Percentiles rank a stretch among this genome's conserved stretches.
These are phyloP conservation scores for Sideroxylon spinosum DNA, from an alignment of 179 eudicot genomes.

Conservation along the genomic window DNA sequence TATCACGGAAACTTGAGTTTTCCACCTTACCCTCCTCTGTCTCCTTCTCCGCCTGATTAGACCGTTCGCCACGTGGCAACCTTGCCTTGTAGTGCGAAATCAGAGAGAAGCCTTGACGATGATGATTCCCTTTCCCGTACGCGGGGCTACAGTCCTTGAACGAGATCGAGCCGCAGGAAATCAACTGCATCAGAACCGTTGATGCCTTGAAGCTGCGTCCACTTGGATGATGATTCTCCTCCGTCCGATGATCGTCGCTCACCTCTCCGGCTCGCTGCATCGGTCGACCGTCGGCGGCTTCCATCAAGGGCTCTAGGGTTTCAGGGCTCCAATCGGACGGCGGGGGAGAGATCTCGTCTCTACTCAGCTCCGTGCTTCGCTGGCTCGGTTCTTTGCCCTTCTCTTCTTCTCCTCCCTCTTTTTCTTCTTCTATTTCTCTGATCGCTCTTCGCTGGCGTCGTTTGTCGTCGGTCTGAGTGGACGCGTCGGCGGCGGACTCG, in stretches of 20 bases:
- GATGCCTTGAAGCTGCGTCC: slow-evolving; percentile 51
- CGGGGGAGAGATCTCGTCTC: slow-evolving; percentile 77
- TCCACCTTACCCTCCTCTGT: slow-evolving; percentile 21
- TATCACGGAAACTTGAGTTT: slow-evolving; percentile 25
- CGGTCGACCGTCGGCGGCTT: slow-evolving; percentile 54
- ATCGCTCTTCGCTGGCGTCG: slow-evolving; percentile 46
- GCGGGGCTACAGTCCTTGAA: slow-evolving; percentile 61
- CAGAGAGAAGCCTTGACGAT: slow-evolving; percentile 46
- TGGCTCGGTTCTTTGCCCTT: neutral
- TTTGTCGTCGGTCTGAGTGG: slow-evolving; percentile 74
- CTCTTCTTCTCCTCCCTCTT: neutral
- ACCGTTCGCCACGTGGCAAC: slow-evolving; percentile 56
- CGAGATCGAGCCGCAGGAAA: slow-evolving; percentile 79
- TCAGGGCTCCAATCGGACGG: slow-evolving; percentile 89
- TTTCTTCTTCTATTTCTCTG: slow-evolving; percentile 2
- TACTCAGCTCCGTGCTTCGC: slow-evolving; percentile 43
- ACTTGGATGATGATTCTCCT: slow-evolving; percentile 35
- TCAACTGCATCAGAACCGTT: slow-evolving; percentile 68
- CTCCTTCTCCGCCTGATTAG: slow-evolving; percentile 34
- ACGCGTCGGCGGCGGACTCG: slow-evolving; percentile 56
- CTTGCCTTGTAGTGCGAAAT: slow-evolving; percentile 51
- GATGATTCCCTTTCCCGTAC: slow-evolving; percentile 24
- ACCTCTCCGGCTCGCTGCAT: slow-evolving; percentile 16
- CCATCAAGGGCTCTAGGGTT: slow-evolving; percentile 73
- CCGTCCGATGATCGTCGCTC: slow-evolving; percentile 39